Evolutionary conservation across 441 rosid genomes (phyloP), one percentile per base, ranked within the genome.

Genomic region (Cnidoscolus chayamansa): DNA sequence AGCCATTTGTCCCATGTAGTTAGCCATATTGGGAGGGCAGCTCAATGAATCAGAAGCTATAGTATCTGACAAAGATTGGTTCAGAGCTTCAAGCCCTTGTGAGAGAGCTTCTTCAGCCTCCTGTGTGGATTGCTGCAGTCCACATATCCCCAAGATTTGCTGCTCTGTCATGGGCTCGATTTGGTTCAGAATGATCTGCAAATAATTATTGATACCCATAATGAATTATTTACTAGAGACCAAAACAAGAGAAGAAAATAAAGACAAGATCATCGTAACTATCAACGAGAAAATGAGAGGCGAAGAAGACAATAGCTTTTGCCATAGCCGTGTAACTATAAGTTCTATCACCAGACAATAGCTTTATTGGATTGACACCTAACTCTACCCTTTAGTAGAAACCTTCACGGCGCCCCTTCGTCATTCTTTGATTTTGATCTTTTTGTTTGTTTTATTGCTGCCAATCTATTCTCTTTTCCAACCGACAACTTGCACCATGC

Each of bases 1-100:
- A 64, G 99, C 92, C 99, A 95, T 95, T 63, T 91, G 98, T 56
- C 92, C 87, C 98, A 95, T 92, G 86, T 88, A 92, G 82, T 90
- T 95, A 32, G 88, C 85, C 90, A 92, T 84, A 83, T 88, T 91
- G 8, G 96, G 92, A 69, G 97, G 91, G 69, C 78, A 81, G 78
- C 86, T 84, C 63, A 95, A 79, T 8, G 99, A 86, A 53, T 93
- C 99, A 0, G 97, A 87, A 56, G 96, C 81, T 55, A 95, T 91
- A 67, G 92, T 89, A 59, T 95, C 92, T 10, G 91, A 88, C n/a
- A 95, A 79, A 0, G 99, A 91, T 70, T 91, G 99, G 63, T 88
- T 88, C 51, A 95, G 87, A 45, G 92, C 88, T 64, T 91, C 99
- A 9, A 87, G 90, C 57, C 99, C 96, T 67, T 88, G 98, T 0